phyloP scores from a whole-genome alignment of 768 basidiomycete species.

The Kwoniella newhampshirensis region DNA sequence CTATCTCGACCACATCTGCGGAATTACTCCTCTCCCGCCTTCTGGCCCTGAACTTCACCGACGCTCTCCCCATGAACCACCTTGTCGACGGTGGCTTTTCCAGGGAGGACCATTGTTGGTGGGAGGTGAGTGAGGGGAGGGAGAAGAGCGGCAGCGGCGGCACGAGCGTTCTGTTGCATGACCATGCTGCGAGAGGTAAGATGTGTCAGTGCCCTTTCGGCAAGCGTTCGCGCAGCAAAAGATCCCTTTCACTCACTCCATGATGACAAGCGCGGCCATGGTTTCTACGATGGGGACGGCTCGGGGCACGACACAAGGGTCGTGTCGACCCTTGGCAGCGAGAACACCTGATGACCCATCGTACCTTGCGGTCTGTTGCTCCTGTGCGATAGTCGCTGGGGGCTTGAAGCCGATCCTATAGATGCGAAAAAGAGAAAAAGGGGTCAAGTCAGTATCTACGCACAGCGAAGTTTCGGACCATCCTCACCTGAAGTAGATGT shows the following conservation, averaged over 20 bases:
- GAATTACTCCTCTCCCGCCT: slow-evolving; percentile 44
- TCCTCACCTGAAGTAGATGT: slow-evolving; percentile 92
- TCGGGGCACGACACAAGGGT: slow-evolving; percentile 94
- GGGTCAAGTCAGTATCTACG: not conserved
- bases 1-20: not conserved
- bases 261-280: slow-evolving; percentile 92
- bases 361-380: slow-evolving; percentile 87
- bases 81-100: slow-evolving; percentile 22
- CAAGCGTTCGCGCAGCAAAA: not conserved
- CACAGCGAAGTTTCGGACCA: too few species aligned
- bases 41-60: slow-evolving; percentile 35
- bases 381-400: slow-evolving; percentile 93
- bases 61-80: slow-evolving; percentile 21
- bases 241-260: slow-evolving; percentile 61
- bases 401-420: slow-evolving; percentile 92
- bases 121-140: slow-evolving; percentile 81
- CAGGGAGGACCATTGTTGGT: slow-evolving; percentile 80
- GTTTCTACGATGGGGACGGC: slow-evolving; percentile 97
- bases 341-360: slow-evolving; percentile 84
- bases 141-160: slow-evolving; percentile 70
- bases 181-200: slow-evolving; percentile 59
- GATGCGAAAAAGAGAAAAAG: not conserved
- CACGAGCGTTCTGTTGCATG: slow-evolving; percentile 81
- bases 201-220: not conserved
- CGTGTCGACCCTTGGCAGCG: slow-evolving; percentile 89